Evolutionary conservation across 495 filamentous ascomycete species (phyloP), one percentile per base, ranked within the genome.

Genomic region (Pyrenopolyporus hunteri): DNA sequence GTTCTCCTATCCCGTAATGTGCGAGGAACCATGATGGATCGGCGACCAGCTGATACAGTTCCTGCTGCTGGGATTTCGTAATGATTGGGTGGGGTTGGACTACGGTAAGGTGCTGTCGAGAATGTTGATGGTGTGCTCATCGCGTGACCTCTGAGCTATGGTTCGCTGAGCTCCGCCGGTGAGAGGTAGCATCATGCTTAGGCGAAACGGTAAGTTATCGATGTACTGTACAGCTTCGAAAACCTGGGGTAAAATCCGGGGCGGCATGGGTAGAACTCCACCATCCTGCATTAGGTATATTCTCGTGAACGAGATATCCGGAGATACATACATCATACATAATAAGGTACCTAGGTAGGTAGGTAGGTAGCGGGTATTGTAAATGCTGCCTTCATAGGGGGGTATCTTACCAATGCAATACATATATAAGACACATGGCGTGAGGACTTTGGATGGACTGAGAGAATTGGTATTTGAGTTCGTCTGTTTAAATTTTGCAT

Each of bases 171-270:
- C 45, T 65, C 62, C 62, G 62, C 56, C 55, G 50, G 48, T 59
- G 56, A 65, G 50, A 36, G 45, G 56, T 32, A 65, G 46, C 62
- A 59, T 65, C 62, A 59, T 65, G 59, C 37, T 59, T 65, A 56
- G 56, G 53, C 36, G n/a, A 65, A 65, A 8, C n/a, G 37, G 62
- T 14, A 56, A 59, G 48, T 8, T 19, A 23, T 6, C 5, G 13
- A 42, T 42, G 8, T 42, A 42, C 23, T 35, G 10, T 59, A 50
- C 25, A 43, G 49, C 50, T 65, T 65, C 44, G n/a, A 64, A 65
- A 65, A 65, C 56, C 62, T 65, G 62, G 62, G 62, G 62, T 65
- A 65, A 65, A 65, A 65, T 65, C 62, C 49, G 62, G 62, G 62
- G 55, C 44, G 62, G 33, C 26, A 43, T 33, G 48, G 40, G 19